Evolutionary conservation across 116 monocot genomes (phyloP), one percentile per base, ranked within the genome.

Genomic region (Cymodocea nodosa): DNA sequence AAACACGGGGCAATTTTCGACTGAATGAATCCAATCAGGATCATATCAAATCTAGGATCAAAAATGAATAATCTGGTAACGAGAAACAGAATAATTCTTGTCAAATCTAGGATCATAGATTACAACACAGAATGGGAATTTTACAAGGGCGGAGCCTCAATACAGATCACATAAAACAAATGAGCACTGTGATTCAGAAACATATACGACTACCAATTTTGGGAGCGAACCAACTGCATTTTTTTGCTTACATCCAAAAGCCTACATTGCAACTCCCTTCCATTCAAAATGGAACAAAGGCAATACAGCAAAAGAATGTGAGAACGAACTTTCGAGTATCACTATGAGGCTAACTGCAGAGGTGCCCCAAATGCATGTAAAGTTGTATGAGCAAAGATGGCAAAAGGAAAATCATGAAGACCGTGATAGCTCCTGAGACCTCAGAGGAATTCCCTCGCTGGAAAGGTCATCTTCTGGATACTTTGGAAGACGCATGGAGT

Each of bases 361-460:
- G 18, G 62, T 44, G 62, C 7, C 37, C 35, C 62, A 36, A 35
- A 17, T 62, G n/a, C 37, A 62, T 44, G 62, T 18, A 62, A 62
- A 7, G 62, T 62, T 62, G 39, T 37, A 60, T 17, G 35, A 60
- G 6, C 4, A 22, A 1, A 20, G 35, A 60, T 30, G 35, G 12
- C 30, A 20, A 13, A 48, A 48, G 18, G 5, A 15, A 56, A 8
- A 23, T 70, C 61, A 61, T 6, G 70, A 59, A 9, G 49, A 77
- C 55, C 78, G 58, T 35, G 59, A 36, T n/a, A 64, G 69, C 23
- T 84, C 78, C 36, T 83, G 85, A 63, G 61, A 40, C 19, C 75
- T 90, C 22, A 90, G 78, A 70, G 90, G 90, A 65, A 90, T 87
- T 19, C 79, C 85, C 67, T 94, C 89, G 10, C 64, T 23, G 6